Evolutionary conservation across 2,329 filamentous ascomycete genomes (phyloP), one percentile per base, ranked within the genome.

Genomic region (Phaeosphaeria sp.): DNA sequence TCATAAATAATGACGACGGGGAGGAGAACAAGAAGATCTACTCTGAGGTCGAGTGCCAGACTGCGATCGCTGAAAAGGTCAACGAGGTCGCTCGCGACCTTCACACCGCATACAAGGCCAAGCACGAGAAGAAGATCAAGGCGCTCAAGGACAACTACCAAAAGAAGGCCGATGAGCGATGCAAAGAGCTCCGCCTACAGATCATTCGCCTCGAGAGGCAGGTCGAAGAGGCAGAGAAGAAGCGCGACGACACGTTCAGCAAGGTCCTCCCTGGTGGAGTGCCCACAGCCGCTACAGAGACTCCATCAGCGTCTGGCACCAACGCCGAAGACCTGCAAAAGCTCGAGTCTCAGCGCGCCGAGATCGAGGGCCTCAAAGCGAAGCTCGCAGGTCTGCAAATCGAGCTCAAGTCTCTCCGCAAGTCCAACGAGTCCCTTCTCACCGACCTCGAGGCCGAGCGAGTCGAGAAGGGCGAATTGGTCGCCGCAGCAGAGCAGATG

Each of bases 71-170:
- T 21, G 92, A 97, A 78, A 92, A 93, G 65, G 93, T 98, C 42
- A 93, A 94, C 47, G 79, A 80, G 18, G 78, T 83, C 11, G 80
- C 79, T n/a, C 87, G 92, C 27, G 95, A 99, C 74, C 84, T 99
- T 42, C 95, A 99, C 75, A 85, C 89, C 0, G 84, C 97, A 11
- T 99, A 99, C 85, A 98, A 97, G 81, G 89, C 90, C 74, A 99
- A 99, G 80, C 95, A 99, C 76, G 94, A 98, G 81, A 92, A 89
- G 61, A 99, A 99, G 81, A 94, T 98, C 45, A 87, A 91, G 1
- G 94, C 93, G 3, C 83, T 99, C 64, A 98, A 89, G 74, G 87
- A 88, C 68, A 87, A 84, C 71, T 89, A 98, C 79, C 92, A 97
- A 76, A 86, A 86, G 47, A 89, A 94, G 53, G 95, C 92, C 86